Conservation (phyloP, 2,329 filamentous ascomycete species). For the Xylaria sp. region DNA sequence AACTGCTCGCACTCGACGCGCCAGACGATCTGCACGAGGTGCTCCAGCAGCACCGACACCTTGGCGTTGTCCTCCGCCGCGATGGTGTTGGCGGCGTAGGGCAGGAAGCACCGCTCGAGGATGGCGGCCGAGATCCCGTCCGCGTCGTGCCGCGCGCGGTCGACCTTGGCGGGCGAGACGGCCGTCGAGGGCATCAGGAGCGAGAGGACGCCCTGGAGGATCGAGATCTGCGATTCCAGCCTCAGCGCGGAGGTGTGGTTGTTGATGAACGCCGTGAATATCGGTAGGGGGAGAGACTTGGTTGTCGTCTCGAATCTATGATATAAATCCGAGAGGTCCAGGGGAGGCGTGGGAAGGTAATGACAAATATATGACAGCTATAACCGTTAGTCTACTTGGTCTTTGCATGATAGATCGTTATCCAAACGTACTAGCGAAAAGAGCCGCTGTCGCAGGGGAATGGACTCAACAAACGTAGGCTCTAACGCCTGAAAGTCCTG, state of each 20-base stretch:
- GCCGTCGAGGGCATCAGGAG: slow-evolving; percentile 47
- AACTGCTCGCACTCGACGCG: slow-evolving; percentile 39
- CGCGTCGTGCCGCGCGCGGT: slow-evolving; percentile 40
- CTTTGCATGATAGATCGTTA: background rate
- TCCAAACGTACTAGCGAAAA: slow-evolving; percentile 54
- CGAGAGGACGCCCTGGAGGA: slow-evolving; percentile 49
- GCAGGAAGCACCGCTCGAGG: slow-evolving; percentile 63
- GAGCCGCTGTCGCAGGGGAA: slow-evolving; percentile 64
- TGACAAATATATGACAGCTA: slow-evolving; percentile 49
- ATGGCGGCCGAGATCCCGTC: slow-evolving; percentile 49
- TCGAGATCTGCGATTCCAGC: slow-evolving; percentile 45
- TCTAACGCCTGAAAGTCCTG: slow-evolving; percentile 45
- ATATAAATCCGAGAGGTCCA: slow-evolving; percentile 57
- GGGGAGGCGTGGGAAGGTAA: slow-evolving; percentile 47
- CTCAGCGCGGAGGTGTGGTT: slow-evolving; percentile 43
- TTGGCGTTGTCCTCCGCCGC: slow-evolving; percentile 71
- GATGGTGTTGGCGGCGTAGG: slow-evolving; percentile 64
- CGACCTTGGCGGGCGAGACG: slow-evolving; percentile 46
- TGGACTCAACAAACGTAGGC: slow-evolving; percentile 53
- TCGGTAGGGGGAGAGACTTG: slow-evolving; percentile 58
- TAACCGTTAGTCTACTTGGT: slow-evolving; percentile 21
- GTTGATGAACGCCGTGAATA: slow-evolving; percentile 60
- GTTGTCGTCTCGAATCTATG: slow-evolving; percentile 60
- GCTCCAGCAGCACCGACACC: slow-evolving; percentile 70
- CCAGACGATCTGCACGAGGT: slow-evolving; percentile 59